Percentiles rank a stretch among this genome's conserved stretches.
phyloP scores from a whole-genome alignment of 2,329 filamentous ascomycete genomes.

The Sarocladiaceae sp. region DNA sequence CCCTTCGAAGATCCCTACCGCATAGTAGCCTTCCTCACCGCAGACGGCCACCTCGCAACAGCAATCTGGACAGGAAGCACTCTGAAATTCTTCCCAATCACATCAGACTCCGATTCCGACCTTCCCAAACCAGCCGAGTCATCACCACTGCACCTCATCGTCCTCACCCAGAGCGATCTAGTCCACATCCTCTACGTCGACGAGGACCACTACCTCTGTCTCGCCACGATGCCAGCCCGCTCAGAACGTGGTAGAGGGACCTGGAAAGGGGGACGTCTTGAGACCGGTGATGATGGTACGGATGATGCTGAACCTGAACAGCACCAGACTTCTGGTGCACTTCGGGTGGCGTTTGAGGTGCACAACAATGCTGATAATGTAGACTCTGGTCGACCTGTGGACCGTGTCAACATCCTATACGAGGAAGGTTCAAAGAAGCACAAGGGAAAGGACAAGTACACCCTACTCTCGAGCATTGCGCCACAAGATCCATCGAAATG shows the following conservation, averaged over 20 bases:
- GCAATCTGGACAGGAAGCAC: not conserved
- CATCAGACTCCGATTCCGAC: not conserved
- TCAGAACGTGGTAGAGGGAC: not conserved
- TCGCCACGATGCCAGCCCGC: not conserved
- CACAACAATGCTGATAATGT: not conserved
- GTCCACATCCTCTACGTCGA: conserved; percentile 7
- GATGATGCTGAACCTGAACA: not conserved
- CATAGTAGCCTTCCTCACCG: not conserved
- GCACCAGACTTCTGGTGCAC: not conserved
- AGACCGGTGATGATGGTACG: not conserved
- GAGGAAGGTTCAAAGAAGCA: not conserved
- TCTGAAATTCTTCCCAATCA: not conserved
- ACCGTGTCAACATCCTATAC: conserved; percentile 4
- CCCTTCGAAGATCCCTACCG: conserved; percentile 4
- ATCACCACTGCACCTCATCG: conserved; percentile 2
- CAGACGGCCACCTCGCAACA: not conserved
- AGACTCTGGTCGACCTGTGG: not conserved
- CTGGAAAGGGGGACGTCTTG: not conserved
- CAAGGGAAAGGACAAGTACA: not conserved
- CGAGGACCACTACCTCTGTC: not conserved
- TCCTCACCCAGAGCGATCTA: not conserved
- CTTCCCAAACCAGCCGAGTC: not conserved
- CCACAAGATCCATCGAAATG: not conserved
- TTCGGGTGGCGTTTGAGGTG: not conserved
- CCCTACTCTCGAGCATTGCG: not conserved